A percentile compares a stretch with the other conserved stretches of the same genome.
phyloP scores from a whole-genome alignment of 2,329 filamentous ascomycete species.

The Hypomyces rosellus region DNA sequence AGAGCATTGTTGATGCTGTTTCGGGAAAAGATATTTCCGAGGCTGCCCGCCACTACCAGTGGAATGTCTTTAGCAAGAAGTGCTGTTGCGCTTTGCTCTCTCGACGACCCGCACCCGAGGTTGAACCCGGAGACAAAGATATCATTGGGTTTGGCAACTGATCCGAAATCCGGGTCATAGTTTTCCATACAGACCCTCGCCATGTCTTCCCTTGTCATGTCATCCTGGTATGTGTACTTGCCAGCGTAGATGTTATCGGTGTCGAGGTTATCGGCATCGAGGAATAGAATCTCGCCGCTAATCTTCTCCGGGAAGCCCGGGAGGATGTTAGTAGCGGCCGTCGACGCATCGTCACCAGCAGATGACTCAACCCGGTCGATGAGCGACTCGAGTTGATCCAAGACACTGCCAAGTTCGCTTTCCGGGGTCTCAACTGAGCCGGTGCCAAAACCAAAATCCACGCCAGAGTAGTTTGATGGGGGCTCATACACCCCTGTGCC shows the following conservation, averaged over 20 bases:
- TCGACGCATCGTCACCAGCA: slow-evolving; percentile 11
- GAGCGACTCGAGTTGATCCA: slow-evolving; percentile 44
- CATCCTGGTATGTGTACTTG: slow-evolving; percentile 88
- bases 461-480: slow-evolving; percentile 48
- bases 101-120: slow-evolving; percentile 75
- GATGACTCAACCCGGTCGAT: slow-evolving; percentile 13
- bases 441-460: slow-evolving; percentile 54
- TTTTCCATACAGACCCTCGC: slow-evolving; percentile 89
- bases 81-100: slow-evolving; percentile 82
- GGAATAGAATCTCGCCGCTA: slow-evolving; percentile 81
- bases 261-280: slow-evolving; percentile 74
- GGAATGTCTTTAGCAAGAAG: slow-evolving; percentile 76
- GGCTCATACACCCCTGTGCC: slow-evolving; percentile 74
- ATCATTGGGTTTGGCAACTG: slow-evolving; percentile 60
- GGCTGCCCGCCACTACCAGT: slow-evolving; percentile 72
- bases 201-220: slow-evolving; percentile 71
- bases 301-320: slow-evolving; percentile 83
- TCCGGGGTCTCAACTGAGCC: slow-evolving; percentile 61
- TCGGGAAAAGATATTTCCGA: slow-evolving; percentile 75
- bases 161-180: slow-evolving; percentile 69
- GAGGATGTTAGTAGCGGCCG: slow-evolving; percentile 49
- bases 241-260: slow-evolving; percentile 91
- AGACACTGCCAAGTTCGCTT: slow-evolving; percentile 64
- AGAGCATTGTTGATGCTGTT: slow-evolving; percentile 78
- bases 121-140: slow-evolving; percentile 83